These are phyloP conservation scores for Bryum argenteum DNA, from an alignment of 225 moss, liverwort and hornwort species.

Conservation along the genomic window DNA sequence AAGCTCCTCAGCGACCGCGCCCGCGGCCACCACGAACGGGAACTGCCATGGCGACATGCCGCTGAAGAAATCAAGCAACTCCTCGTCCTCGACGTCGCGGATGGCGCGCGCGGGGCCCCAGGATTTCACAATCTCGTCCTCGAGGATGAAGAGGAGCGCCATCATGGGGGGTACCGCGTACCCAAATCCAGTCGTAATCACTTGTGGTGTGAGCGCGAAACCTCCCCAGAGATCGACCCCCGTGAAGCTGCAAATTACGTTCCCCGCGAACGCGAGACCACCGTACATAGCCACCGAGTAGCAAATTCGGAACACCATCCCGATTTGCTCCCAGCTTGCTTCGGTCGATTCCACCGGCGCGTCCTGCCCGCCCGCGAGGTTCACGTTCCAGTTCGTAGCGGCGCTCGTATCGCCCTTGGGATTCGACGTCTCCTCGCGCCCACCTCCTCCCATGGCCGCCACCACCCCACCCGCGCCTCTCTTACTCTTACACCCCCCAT, in stretches of 20 bases:
- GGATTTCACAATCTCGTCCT: slow-evolving; percentile 91
- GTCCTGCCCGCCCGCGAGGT: not conserved
- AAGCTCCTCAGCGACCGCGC: slow-evolving; percentile 84
- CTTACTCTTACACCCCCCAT: not conserved
- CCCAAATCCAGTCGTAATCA: slow-evolving; percentile 74
- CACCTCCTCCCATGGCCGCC: slow-evolving; percentile 8
- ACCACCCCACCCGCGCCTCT: not conserved
- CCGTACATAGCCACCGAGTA: slow-evolving; percentile 80
- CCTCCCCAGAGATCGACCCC: slow-evolving; percentile 94
- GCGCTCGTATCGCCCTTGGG: slow-evolving; percentile 41
- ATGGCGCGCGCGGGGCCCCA: slow-evolving; percentile 93
- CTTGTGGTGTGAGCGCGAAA: slow-evolving; percentile 62
- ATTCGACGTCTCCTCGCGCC: slow-evolving; percentile 17
- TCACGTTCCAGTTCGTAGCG: slow-evolving; percentile 43
- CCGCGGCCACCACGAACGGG: slow-evolving; percentile 81
- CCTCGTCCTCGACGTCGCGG: slow-evolving; percentile 97
- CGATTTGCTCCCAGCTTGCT: slow-evolving; percentile 85
- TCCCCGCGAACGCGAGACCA: slow-evolving; percentile 81
- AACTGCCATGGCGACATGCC: slow-evolving; percentile 97
- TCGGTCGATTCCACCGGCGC: slow-evolving; percentile 40
- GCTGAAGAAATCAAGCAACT: slow-evolving; percentile 85
- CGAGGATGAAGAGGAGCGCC: slow-evolving; percentile 81
- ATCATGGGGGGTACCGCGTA: slow-evolving; percentile 96
- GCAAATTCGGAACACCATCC: slow-evolving; percentile 81
- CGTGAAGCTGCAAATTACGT: slow-evolving; percentile 74